Evolutionary conservation across 352 stramenopile species (phyloP).

Genomic region (Pythium biforme): DNA sequence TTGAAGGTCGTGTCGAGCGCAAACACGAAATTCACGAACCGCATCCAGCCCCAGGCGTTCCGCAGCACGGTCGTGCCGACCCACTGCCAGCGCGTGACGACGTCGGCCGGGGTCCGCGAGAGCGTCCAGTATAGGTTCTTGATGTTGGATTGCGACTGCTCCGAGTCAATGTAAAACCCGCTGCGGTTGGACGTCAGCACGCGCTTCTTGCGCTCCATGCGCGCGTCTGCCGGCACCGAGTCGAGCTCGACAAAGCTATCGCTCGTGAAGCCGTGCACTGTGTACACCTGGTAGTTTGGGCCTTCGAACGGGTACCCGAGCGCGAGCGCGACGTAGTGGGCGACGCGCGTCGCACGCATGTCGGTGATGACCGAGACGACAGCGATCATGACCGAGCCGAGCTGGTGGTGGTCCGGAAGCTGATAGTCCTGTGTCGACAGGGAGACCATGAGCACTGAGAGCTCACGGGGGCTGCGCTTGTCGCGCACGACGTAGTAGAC

Average conservation of each 20-base stretch:
- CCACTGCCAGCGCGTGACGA: constrained; percentile 16
- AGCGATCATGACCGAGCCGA: constrained; percentile 6
- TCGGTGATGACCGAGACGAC: constrained; percentile 21
- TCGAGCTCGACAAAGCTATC: constrained; percentile 5
- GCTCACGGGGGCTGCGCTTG: background rate
- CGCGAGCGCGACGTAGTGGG: constrained; percentile 3
- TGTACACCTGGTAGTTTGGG: constrained; percentile 14
- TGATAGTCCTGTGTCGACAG: constrained; percentile 21
- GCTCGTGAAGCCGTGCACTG: background rate
- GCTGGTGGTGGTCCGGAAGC: background rate
- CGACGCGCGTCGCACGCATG: constrained; percentile 1
- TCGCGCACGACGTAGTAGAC: constrained; percentile 19
- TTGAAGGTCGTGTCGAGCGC: constrained; percentile 24
- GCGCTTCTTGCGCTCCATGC: background rate
- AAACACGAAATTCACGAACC: constrained; percentile 41
- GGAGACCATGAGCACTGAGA: constrained; percentile 16
- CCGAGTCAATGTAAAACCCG: constrained; percentile 13
- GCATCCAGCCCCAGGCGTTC: constrained; percentile 47
- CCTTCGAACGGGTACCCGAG: constrained; percentile 20
- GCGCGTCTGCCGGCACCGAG: too few species aligned
- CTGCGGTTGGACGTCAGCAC: constrained; percentile 4
- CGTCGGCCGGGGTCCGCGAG: background rate
- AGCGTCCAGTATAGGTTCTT: constrained; percentile 10
- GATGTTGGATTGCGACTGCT: constrained; percentile 15
- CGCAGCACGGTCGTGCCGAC: constrained; percentile 26